A percentile compares a stretch with the other conserved stretches of the same genome.
phyloP scores from a whole-genome alignment of 2,329 filamentous ascomycete genomes.

The Fusarium sp. region DNA sequence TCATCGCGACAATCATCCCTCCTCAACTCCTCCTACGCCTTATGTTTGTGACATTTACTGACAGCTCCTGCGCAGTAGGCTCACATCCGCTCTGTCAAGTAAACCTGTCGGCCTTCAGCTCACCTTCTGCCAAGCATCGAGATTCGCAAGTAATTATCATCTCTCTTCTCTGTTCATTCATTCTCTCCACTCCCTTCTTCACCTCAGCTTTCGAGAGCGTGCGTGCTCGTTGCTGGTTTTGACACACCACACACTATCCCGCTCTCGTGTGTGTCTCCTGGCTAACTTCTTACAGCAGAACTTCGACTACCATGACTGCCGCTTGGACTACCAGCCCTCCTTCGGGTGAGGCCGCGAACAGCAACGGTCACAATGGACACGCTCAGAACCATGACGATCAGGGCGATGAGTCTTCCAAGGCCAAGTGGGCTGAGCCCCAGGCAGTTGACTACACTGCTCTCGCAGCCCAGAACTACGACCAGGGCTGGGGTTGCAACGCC shows the following conservation, averaged over 20 bases:
- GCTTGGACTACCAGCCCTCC: conserved; percentile 20
- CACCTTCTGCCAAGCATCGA: background rate
- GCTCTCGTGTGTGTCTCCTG: background rate
- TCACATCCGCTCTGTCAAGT: background rate
- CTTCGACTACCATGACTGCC: conserved; percentile 14
- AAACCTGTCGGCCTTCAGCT: background rate
- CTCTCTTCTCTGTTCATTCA: background rate
- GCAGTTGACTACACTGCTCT: conserved; percentile 61
- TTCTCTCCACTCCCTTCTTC: background rate
- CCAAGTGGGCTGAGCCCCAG: conserved; percentile 60
- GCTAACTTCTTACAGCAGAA: conserved; percentile 2
- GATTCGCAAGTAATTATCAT: background rate
- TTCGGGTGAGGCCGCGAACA: background rate
- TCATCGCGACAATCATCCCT: background rate
- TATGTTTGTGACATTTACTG: background rate
- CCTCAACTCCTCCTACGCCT: background rate
- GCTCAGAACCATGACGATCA: background rate
- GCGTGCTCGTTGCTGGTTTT: background rate
- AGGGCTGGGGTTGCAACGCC: conserved; percentile 66
- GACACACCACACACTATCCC: background rate
- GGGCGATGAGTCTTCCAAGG: conserved; percentile 50
- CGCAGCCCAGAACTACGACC: conserved; percentile 18
- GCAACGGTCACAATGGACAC: background rate
- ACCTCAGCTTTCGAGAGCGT: background rate
- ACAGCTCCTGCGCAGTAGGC: background rate